phyloP scores from a whole-genome alignment of 129 eudicot genomes.

The Helichrysum umbraculigerum region DNA sequence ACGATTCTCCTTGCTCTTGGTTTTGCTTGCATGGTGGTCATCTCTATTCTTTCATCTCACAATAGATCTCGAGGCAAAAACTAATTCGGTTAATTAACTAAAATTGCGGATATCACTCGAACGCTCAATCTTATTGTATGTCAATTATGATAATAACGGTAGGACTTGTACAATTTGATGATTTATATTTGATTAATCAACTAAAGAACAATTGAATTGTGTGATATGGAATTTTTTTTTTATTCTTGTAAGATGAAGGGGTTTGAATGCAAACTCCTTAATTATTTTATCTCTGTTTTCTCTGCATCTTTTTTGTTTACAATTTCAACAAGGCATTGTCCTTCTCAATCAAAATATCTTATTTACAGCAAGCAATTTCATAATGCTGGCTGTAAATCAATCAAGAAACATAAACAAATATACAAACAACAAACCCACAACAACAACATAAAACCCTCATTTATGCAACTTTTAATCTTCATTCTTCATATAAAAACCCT shows the following conservation, averaged over 20 bases:
- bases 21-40: slow-evolving; percentile 39
- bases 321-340: neutral
- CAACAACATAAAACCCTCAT: neutral
- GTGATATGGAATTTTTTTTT: neutral
- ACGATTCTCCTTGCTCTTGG: slow-evolving; percentile 39
- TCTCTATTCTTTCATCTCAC: slow-evolving; percentile 33
- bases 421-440: neutral
- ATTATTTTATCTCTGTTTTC: neutral
- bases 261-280: neutral
- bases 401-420: neutral
- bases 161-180: neutral
- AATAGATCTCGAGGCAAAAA: slow-evolving; percentile 1
- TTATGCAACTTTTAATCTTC: neutral
- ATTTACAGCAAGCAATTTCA: neutral
- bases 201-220: neutral
- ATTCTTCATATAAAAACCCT: neutral
- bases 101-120: neutral
- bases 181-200: neutral
- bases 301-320: neutral
- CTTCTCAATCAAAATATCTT: neutral
- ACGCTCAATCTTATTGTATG: neutral
- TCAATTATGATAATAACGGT: neutral
- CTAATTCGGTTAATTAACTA: neutral
- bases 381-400: slow-evolving; percentile 6
- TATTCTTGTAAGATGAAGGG: neutral